Evolutionary conservation across 177 flowering plant genomes (phyloP).

Genomic region (Tripterygium wilfordii): DNA sequence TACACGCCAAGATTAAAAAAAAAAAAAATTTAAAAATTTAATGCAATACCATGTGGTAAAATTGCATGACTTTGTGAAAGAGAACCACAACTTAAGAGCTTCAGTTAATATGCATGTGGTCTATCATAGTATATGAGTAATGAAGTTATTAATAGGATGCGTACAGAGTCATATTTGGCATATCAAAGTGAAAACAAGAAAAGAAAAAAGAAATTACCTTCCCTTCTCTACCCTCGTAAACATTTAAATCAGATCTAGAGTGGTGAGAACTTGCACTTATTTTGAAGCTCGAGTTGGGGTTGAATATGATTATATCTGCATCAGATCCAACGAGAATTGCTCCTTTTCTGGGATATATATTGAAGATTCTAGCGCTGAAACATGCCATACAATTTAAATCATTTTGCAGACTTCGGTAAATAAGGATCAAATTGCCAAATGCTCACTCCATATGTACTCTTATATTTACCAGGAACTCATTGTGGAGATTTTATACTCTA

Average conservation of each 20-base stretch:
- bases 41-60: no score
- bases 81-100: no score
- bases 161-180: not conserved
- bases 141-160: not conserved
- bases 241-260: slow-evolving; percentile 78
- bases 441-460: no score
- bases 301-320: slow-evolving; percentile 88
- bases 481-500: no score
- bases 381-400: not conserved
- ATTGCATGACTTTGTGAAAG: no score
- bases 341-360: slow-evolving; percentile 94
- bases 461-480: no score
- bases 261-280: slow-evolving; percentile 71
- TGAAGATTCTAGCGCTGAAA: slow-evolving; percentile 83
- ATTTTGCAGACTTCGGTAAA: not conserved
- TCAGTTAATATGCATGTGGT: no score
- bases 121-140: not conserved
- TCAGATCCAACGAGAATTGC: slow-evolving; percentile 90
- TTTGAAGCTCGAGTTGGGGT: slow-evolving; percentile 77
- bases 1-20: no score
- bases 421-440: not conserved
- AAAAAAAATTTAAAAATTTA: no score
- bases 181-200: not conserved
- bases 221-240: slow-evolving; percentile 71
- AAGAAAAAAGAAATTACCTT: slow-evolving; percentile 44